Base-by-base conservation (phyloP, 2,329 filamentous ascomycete genomes). In the Aaosphaeria arxii region DNA sequence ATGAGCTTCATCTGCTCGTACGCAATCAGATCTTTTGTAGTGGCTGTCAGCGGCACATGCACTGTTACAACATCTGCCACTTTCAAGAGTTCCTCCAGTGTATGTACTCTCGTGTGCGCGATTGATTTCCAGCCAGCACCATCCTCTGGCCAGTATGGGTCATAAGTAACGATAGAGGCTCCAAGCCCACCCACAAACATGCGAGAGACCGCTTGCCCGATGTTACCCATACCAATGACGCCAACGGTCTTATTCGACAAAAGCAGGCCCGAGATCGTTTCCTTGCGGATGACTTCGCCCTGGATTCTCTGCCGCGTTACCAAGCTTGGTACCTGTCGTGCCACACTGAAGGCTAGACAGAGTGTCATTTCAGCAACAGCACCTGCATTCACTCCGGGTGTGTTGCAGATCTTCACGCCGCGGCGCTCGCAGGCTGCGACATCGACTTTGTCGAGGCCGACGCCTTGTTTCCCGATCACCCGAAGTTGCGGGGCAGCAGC, bases 331-430 rank as follows among this genome's bases (percentile, higher is more conserved):
- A 54, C 42, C 33, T 46, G 6, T 13, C 48, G 44, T 11, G 40
- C 42, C 5, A 68, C 62, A 1, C 62, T 50, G 41, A 67, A 63
- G 0, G 63, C 56, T 5, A 74, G 55, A 0, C 67, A 53, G 5
- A 73, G 43, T 1, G 63, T 62, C 5, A 67, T 47, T 46, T 74
- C 71, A 0, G 72, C 72, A 0, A 74, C 72, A 1, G 71, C 65
- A 0, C 64, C 64, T 0, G 67, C 65, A 49, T 71, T 77, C 1
- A 73, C 67, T 1, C 73, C 74, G 1, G 74, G 74, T 0, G 74
- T 77, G 48, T 77, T 76, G 48, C 71, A 64, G n/a, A 77, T 67
- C 13, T 64, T 64, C 50, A 77, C 70, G 0, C 63, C 69, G 0
- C 66, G 60, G 4, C 58, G 56, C 1, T 55, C 49, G 40, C 72